Evolutionary conservation across 441 rosid species (phyloP).

Genomic region (Erodium moschatum): DNA sequence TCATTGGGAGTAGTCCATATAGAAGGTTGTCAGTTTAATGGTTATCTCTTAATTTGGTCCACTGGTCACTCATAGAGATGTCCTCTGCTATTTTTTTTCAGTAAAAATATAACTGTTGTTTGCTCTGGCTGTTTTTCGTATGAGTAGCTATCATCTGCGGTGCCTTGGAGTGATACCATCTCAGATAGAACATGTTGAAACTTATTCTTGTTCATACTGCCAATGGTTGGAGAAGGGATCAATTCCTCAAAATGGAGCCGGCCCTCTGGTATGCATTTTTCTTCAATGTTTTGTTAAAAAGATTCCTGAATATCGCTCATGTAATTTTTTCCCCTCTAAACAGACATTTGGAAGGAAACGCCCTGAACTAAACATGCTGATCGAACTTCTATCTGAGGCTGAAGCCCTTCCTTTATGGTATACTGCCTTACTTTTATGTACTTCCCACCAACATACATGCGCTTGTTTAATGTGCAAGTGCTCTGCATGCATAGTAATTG

Average conservation of each 20-base stretch:
- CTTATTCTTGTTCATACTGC: slow-evolving; percentile 43
- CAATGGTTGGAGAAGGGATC: slow-evolving; percentile 26
- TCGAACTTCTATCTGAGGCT: slow-evolving; percentile 34
- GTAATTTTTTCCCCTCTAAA: slow-evolving; percentile 11
- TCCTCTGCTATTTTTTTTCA: neutral
- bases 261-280: slow-evolving; percentile 36
- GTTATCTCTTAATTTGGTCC: neutral
- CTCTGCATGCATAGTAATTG: neutral
- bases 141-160: slow-evolving; percentile 52
- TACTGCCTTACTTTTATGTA: slow-evolving; percentile 7
- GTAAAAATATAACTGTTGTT: slow-evolving; percentile 1
- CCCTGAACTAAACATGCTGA: slow-evolving; percentile 34
- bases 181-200: slow-evolving; percentile 21
- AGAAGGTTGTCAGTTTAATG: neutral
- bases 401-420: slow-evolving; percentile 38
- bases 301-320: slow-evolving; percentile 18
- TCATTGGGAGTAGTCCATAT: neutral
- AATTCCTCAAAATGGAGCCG: slow-evolving; percentile 22
- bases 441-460: neutral
- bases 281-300: neutral
- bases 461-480: neutral
- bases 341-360: slow-evolving; percentile 37
- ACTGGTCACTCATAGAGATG: neutral
- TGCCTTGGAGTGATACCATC: slow-evolving; percentile 31
- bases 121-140: slow-evolving; percentile 16